Evolutionary conservation across 148 eudicot species (phyloP), one percentile per base, ranked within the genome.

Genomic region (Rhododendron simsii): DNA sequence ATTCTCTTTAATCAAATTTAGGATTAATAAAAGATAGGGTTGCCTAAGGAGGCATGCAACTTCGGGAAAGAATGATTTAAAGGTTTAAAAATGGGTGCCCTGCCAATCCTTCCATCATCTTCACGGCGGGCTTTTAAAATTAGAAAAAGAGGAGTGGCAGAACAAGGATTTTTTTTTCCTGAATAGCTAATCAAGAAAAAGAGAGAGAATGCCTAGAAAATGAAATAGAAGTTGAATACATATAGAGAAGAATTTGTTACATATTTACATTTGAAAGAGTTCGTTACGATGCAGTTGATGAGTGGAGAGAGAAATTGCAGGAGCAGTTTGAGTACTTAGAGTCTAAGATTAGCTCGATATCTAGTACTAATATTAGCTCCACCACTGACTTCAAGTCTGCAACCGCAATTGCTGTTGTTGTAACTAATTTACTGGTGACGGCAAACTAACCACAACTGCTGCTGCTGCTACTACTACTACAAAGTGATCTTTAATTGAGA

Each of bases 41-140:
- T 82, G 67, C 2, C 11, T 37, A 21, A 2, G 26, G 41, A 61
- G 30, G 45, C 67, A 80, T 15, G 61, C 20, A 55, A 39, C 65
- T 81, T 81, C 16, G 33, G 45, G 45, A 81, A 81, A 81, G 71
- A 33, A 81, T 81, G 69, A n/a, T n/a, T 48, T 78, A 78, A 47
- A 2, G 16, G 16, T 78, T 45, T 7, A 47, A 45, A 47, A 78
- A 78, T 39, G 41, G 23, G 45, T 35, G n/a, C 80, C 48, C 39
- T 4, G 39, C 39, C 20, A 76, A 76, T 39, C 23, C 78, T 37
- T 35, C 41, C 16, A 77, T 18, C 23, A 39, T 6, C 21, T 77
- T 77, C 50, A 21, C 28, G 44, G 50, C 18, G 4, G 44, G 28
- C 26, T 77, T 77, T 77, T 77, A 77, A 16, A 14, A 74, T 74